A percentile compares a stretch with the other conserved stretches of the same genome.
Conservation (phyloP, 495 filamentous ascomycete species). For the Aspergillus funiculosus region DNA sequence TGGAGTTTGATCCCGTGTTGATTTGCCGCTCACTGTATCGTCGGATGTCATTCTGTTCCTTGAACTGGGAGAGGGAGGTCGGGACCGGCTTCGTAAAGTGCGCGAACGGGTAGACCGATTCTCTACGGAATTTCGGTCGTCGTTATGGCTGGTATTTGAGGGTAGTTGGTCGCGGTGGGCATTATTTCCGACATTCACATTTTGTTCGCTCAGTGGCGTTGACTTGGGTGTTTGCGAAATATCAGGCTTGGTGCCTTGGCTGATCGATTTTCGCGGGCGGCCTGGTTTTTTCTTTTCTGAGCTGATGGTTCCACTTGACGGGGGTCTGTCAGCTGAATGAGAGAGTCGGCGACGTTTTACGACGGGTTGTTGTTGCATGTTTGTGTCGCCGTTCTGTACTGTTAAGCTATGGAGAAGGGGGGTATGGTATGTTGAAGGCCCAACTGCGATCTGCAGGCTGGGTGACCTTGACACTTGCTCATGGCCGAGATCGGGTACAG, state of each 20-base stretch:
- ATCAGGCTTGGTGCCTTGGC: slow-evolving; percentile 16
- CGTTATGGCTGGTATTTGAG: slow-evolving; percentile 12
- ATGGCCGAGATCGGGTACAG: background rate
- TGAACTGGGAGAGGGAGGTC: slow-evolving; percentile 8
- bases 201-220: slow-evolving; percentile 18
- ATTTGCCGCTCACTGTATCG: background rate
- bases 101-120: slow-evolving; percentile 10
- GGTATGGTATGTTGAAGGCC: slow-evolving; percentile 11
- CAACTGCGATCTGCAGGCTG: slow-evolving; percentile 17
- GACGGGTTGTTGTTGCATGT: slow-evolving; percentile 17
- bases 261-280: slow-evolving; percentile 33
- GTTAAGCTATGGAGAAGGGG: slow-evolving; percentile 2
- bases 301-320: background rate
- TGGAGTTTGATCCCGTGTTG: background rate
- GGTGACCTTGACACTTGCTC: slow-evolving; percentile 11
- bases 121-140: slow-evolving; percentile 6
- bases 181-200: slow-evolving; percentile 9
- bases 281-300: slow-evolving; percentile 22
- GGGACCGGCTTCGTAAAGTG: slow-evolving; percentile 19
- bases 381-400: background rate
- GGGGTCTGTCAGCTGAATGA: slow-evolving; percentile 5
- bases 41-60: slow-evolving; percentile 1
- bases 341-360: slow-evolving; percentile 33
- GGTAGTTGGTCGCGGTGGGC: slow-evolving; percentile 5
- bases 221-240: slow-evolving; percentile 15